A percentile compares a stretch with the other conserved stretches of the same genome.
Conservation (phyloP, 805 yeast genomes). For the Ogataea neopini region DNA sequence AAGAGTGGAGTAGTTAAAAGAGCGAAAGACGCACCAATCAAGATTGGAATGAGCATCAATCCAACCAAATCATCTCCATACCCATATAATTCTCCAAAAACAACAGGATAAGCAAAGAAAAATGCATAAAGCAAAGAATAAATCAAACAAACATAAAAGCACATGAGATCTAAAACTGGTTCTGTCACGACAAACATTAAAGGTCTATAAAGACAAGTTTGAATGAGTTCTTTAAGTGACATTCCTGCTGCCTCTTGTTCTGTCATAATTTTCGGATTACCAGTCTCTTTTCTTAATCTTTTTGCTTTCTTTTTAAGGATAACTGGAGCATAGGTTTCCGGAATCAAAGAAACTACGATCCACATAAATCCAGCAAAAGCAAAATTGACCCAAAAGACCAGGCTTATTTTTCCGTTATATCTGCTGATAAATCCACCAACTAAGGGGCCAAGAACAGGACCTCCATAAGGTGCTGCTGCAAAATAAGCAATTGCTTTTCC, state of each 20-base stretch:
- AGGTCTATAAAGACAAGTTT: slow-evolving; percentile 78
- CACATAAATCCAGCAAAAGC: slow-evolving; percentile 88
- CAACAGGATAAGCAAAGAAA: slow-evolving; percentile 93
- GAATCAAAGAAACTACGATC: slow-evolving; percentile 62
- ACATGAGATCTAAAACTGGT: slow-evolving; percentile 82
- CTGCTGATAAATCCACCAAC: slow-evolving; percentile 84
- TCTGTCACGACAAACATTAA: slow-evolving; percentile 74
- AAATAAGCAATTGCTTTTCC: slow-evolving; percentile 90
- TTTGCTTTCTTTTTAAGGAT: slow-evolving; percentile 67
- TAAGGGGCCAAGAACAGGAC: slow-evolving; percentile 88
- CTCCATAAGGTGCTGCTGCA: slow-evolving; percentile 90
- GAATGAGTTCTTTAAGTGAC: slow-evolving; percentile 64
- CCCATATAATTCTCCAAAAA: slow-evolving; percentile 74
- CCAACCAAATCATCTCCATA: slow-evolving; percentile 80
- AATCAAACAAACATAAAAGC: slow-evolving; percentile 83
- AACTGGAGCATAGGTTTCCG: slow-evolving; percentile 92
- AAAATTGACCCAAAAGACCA: slow-evolving; percentile 89
- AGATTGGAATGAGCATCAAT: slow-evolving; percentile 84
- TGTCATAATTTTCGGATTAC: slow-evolving; percentile 82
- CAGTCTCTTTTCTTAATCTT: slow-evolving; percentile 72
- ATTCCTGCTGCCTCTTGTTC: slow-evolving; percentile 87
- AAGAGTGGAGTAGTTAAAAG: slow-evolving; percentile 71
- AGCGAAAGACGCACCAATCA: slow-evolving; percentile 82
- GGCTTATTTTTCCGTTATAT: slow-evolving; percentile 64
- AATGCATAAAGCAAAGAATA: slow-evolving; percentile 90